These are phyloP conservation scores for Russula abietina DNA, from an alignment of 768 basidiomycete genomes.

Conservation along the genomic window DNA sequence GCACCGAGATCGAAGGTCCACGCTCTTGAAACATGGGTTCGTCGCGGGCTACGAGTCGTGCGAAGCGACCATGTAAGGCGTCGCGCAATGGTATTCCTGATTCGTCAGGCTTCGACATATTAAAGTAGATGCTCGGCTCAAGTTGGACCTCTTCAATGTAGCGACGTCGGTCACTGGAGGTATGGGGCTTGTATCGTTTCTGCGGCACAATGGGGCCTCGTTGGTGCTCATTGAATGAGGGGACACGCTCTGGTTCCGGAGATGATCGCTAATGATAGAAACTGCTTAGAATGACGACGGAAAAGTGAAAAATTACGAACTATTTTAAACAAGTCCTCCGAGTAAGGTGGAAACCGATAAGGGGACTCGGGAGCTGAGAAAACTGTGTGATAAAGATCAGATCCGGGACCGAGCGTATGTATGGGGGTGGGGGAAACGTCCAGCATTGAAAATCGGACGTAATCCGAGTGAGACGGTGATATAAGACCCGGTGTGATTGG, in stretches of 20 bases:
- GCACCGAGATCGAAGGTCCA: conserved; percentile 75
- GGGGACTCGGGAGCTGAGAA: conserved; percentile 17
- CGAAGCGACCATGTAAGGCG: conserved; percentile 54
- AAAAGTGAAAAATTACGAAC: conserved; percentile 2
- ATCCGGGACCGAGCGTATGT: neutral
- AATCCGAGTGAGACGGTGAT: no score
- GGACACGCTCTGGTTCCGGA: conserved; percentile 18
- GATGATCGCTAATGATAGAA: neutral
- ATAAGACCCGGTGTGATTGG: no score
- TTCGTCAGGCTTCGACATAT: conserved; percentile 45
- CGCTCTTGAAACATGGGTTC: conserved; percentile 63
- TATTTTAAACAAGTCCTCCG: neutral
- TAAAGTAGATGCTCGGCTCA: conserved; percentile 60
- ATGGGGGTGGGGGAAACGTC: conserved; percentile 15
- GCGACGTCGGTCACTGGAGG: conserved; percentile 66
- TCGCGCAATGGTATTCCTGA: conserved; percentile 60
- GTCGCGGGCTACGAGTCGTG: conserved; percentile 50
- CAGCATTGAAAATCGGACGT: no score
- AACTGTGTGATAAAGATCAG: neutral
- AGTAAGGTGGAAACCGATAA: neutral
- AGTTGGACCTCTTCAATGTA: conserved; percentile 68
- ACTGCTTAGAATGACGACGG: neutral
- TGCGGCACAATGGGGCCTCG: conserved; percentile 54
- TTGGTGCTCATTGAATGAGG: conserved; percentile 21
- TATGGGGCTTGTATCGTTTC: conserved; percentile 67